A percentile compares a stretch with the other conserved stretches of the same genome.
These are phyloP conservation scores for Colletotrichum cordylinicola DNA, from an alignment of 2,329 filamentous ascomycete species.

Conservation along the genomic window DNA sequence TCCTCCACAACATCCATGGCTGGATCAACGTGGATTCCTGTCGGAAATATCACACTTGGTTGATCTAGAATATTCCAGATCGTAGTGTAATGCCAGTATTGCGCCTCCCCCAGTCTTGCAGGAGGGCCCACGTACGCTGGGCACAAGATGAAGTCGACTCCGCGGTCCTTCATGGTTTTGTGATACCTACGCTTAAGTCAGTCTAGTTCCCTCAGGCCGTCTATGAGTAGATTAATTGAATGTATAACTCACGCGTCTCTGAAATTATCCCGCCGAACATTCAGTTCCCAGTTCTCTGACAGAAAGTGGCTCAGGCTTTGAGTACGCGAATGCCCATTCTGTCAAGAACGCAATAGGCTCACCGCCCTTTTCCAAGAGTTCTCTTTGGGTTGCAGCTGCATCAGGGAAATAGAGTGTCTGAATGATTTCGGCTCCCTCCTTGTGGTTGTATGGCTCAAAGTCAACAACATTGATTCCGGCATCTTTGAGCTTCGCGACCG, in stretches of 20 bases:
- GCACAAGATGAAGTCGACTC: constrained; percentile 32
- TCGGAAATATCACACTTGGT: constrained; percentile 31
- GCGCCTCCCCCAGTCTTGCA: constrained; percentile 22
- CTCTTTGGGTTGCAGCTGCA: constrained; percentile 23
- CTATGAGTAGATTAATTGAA: constrained; percentile 20
- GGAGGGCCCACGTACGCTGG: constrained; percentile 29
- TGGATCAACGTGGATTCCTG: constrained; percentile 13
- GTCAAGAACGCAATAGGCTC: constrained; percentile 34
- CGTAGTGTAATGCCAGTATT: constrained; percentile 33
- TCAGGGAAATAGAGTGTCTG: constrained; percentile 30
- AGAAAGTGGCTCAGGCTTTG: constrained; percentile 8
- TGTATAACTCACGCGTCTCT: constrained; percentile 33
- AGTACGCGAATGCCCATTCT: constrained; percentile 26
- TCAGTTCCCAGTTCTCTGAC: constrained; percentile 26
- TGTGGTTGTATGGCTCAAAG: constrained; percentile 27
- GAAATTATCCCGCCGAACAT: constrained; percentile 23
- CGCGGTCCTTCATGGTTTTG: constrained; percentile 25
- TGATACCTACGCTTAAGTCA: neutral
- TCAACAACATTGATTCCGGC: constrained; percentile 28
- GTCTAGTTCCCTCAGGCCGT: neutral
- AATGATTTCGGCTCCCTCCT: constrained; percentile 25
- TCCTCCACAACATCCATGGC: neutral
- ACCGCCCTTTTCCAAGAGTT: constrained; percentile 23
- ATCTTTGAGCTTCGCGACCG: constrained; percentile 21
- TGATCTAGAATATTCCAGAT: constrained; percentile 38